These are phyloP conservation scores for Coccomyxa subellipsoidea DNA, from an alignment of 163 green algal species.

Conservation along the genomic window DNA sequence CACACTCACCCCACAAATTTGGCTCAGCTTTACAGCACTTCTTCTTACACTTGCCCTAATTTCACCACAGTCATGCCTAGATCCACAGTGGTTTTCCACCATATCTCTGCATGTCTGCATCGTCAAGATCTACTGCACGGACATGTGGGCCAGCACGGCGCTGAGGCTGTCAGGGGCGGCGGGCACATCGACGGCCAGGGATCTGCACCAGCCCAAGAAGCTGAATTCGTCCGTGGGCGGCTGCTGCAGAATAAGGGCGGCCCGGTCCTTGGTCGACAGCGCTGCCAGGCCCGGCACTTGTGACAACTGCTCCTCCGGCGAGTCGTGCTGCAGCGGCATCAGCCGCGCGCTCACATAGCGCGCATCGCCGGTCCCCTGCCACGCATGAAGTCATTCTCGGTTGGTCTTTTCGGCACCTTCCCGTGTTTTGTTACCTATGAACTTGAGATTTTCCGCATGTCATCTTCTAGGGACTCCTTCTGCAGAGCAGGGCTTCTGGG, in stretches of 20 bases:
- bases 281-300: not conserved
- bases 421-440: no score
- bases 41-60: no score
- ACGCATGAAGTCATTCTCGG: not conserved
- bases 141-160: not conserved
- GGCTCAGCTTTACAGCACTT: no score
- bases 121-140: not conserved
- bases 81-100: no score
- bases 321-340: not conserved
- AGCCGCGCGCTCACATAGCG: not conserved
- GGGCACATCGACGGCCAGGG: not conserved
- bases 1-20: no score
- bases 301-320: not conserved
- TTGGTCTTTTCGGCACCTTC: no score
- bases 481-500: no score
- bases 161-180: not conserved
- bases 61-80: no score
- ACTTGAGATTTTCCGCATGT: no score
- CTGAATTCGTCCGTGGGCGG: not conserved
- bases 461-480: no score
- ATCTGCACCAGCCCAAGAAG: not conserved
- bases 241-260: not conserved
- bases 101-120: no score
- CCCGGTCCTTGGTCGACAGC: not conserved
- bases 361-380: not conserved